Evolutionary conservation across 2,329 filamentous ascomycete genomes (phyloP).

Genomic region (Triangularia setosa): DNA sequence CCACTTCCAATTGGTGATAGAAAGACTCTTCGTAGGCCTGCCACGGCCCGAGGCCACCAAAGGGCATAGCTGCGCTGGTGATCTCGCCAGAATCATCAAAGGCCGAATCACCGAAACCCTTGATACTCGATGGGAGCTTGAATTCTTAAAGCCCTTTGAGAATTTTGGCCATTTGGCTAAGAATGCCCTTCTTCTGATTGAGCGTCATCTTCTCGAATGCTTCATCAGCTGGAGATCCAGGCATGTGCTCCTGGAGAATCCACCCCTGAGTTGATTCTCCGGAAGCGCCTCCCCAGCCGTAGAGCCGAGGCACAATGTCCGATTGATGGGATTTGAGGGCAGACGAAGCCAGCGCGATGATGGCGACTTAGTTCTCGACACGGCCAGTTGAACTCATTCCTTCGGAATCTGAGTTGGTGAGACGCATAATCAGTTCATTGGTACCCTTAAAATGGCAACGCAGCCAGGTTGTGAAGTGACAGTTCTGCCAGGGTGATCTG

Average conservation of each 20-base stretch:
- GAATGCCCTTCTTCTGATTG: not conserved
- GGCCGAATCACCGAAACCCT: not conserved
- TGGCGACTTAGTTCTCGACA: conserved; percentile 34
- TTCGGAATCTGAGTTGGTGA: conserved; percentile 31
- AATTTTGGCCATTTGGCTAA: not conserved
- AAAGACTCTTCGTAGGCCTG: not conserved
- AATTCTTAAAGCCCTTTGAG: not conserved
- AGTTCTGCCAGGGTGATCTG: not conserved
- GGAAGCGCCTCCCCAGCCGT: conserved; percentile 26
- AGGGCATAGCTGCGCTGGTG: not conserved
- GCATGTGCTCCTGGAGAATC: conserved; percentile 6
- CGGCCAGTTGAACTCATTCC: conserved; percentile 29
- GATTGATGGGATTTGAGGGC: conserved; percentile 28
- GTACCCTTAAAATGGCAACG: conserved; percentile 26
- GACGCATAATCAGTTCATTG: conserved; percentile 31
- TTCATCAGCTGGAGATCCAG: not conserved
- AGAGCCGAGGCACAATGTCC: conserved; percentile 31
- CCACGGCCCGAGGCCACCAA: not conserved
- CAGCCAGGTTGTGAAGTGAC: conserved; percentile 24
- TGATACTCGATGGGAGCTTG: not conserved
- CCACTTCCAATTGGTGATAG: not conserved
- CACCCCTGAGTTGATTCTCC: not conserved
- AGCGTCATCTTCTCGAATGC: not conserved
- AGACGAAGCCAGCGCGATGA: conserved; percentile 29
- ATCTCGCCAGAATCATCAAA: not conserved